A percentile compares a stretch with the other conserved stretches of the same genome.
Evolutionary conservation across 176 grass and related monocot species (phyloP).

Genomic region (Oryza punctata): DNA sequence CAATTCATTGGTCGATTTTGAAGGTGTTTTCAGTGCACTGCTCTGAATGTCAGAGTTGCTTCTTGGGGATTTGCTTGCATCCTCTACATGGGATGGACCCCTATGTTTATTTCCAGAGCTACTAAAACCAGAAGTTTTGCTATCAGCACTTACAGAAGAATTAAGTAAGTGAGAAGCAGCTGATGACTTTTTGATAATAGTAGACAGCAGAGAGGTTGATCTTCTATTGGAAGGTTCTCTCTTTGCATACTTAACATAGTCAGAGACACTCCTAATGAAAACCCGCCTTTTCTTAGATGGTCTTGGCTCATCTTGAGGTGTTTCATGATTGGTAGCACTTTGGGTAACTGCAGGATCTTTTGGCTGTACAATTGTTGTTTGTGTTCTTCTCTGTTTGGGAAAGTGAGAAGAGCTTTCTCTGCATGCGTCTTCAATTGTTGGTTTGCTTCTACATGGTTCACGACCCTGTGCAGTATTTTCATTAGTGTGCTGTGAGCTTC

Average conservation of each 20-base stretch:
- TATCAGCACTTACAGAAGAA: constrained; percentile 42
- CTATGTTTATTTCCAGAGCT: constrained; percentile 24
- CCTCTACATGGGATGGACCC: constrained; percentile 9
- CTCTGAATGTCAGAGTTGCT: constrained; percentile 23
- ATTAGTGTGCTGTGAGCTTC: background rate
- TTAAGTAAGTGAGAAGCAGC: constrained; percentile 40
- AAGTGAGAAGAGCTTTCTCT: constrained; percentile 4
- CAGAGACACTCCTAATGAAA: constrained; percentile 65
- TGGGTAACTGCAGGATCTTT: constrained; percentile 21
- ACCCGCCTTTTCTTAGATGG: constrained; percentile 55
- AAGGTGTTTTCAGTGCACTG: constrained; percentile 38
- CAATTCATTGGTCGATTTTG: constrained; percentile 49
- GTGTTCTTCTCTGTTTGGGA: constrained; percentile 55
- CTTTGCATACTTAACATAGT: constrained; percentile 56
- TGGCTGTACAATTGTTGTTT: constrained; percentile 38
- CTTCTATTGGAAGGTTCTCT: constrained; percentile 38
- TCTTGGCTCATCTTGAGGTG: constrained; percentile 40
- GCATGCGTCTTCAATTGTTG: constrained; percentile 17
- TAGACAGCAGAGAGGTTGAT: constrained; percentile 46
- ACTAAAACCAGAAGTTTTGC: constrained; percentile 44
- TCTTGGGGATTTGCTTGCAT: constrained; percentile 44
- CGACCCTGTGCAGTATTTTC: constrained; percentile 25
- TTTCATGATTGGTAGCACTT: constrained; percentile 28
- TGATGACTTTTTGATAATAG: constrained; percentile 44
- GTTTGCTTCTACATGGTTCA: constrained; percentile 31